phyloP scores from a whole-genome alignment of 148 eudicot genomes.

The Heliamphora exappendiculata region DNA sequence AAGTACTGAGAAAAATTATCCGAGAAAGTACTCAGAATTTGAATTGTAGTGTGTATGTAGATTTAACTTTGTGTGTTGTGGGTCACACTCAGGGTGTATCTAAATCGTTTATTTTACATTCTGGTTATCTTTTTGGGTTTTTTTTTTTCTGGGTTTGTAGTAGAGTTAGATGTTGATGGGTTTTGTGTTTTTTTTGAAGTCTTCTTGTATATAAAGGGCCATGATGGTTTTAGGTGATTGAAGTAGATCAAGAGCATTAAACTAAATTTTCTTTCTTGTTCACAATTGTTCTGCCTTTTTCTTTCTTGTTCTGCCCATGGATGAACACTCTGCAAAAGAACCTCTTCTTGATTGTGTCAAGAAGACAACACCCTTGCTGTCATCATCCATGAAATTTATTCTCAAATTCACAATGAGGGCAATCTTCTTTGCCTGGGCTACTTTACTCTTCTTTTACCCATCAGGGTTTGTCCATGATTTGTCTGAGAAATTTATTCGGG shows the following conservation, averaged over 20 bases:
- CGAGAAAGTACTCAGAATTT: no score
- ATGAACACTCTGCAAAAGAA: conserved; percentile 22
- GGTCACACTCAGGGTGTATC: no score
- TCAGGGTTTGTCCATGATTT: conserved; percentile 17
- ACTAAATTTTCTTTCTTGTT: not conserved
- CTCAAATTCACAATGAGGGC: conserved; percentile 60
- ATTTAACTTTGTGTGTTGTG: no score
- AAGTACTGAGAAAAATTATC: no score
- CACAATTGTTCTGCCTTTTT: not conserved
- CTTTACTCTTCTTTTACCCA: conserved; percentile 52
- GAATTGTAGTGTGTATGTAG: no score
- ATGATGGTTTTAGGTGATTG: not conserved
- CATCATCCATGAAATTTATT: conserved; percentile 42
- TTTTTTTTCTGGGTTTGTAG: no score
- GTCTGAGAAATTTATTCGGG: conserved; percentile 16
- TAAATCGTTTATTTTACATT: no score
- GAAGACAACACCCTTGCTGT: conserved; percentile 18
- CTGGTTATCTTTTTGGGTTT: no score
- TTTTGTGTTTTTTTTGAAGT: conserved; percentile 5
- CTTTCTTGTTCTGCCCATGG: conserved; percentile 26
- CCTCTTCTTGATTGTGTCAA: conserved; percentile 30
- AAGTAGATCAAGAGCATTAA: not conserved
- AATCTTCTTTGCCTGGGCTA: conserved; percentile 51
- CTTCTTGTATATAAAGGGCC: not conserved
- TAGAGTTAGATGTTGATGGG: not conserved